Evolutionary conservation across 257 asterid genomes (phyloP), one percentile per base, ranked within the genome.

Genomic region (Oldenlandia corymbosa): DNA sequence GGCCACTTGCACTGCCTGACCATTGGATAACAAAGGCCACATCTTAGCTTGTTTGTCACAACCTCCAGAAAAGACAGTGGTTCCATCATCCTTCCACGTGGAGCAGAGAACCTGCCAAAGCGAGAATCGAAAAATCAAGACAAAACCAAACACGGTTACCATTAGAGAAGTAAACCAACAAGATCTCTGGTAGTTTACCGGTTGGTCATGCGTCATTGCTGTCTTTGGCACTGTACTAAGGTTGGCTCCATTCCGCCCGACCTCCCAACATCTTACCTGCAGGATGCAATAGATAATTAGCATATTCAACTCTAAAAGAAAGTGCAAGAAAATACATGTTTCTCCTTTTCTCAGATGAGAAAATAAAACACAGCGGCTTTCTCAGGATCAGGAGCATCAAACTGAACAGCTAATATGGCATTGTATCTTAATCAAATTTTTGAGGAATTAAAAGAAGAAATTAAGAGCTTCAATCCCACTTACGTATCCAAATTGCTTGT

Each of bases 231-330:
- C 85, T 50, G 88, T 71, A 65, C 34, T 84, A 68, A 90, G 34
- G 18, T 71, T 79, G 48, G 72, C 73, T 64, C 95, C 99, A 7
- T 86, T 75, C 67, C 77, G 84, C 78, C 49, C 75, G 41, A 90
- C 79, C 80, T 93, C 99, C 97, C 99, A 93, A 68, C 96, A 90
- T 67, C 99, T 86, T 27, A 93, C 99, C 99, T 93, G 70, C 57
- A 42, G 77, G 64, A 58, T 20, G 49, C 68, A 28, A 16, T 16
- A 65, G 20, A 49, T 21, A 53, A 37, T 27, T 24, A 42, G 6
- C 31, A 55, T 27, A 10, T 43, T 26, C 45, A 16, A 20, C 34
- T 5, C 41, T 30, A 21, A 31, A n/a, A 2, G 5, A 20, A 42
- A 42, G 47, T 18, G 5, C 11, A 7, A 42, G 17, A 3, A 1